phyloP scores from a whole-genome alignment of 2,329 filamentous ascomycete species.

The Cyphellophora europaea region DNA sequence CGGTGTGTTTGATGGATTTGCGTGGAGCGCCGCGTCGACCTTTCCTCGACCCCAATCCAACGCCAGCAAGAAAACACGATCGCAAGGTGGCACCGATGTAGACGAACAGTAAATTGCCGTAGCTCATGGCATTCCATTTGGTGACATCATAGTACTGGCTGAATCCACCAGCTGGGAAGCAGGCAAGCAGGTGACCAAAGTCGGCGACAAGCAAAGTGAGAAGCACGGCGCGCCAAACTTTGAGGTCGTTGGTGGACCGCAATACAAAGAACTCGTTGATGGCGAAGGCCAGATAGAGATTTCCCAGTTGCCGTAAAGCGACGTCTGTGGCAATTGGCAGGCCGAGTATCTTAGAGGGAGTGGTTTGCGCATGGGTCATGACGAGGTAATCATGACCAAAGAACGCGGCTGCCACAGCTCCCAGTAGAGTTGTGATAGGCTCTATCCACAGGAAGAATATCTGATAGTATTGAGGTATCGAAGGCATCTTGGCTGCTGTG shows the following conservation, averaged over 20 bases:
- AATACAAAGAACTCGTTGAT: conserved; percentile 70
- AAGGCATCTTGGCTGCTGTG: conserved; percentile 25
- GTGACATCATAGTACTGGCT: conserved; percentile 55
- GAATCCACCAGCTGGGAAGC: conserved; percentile 45
- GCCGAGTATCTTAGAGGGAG: conserved; percentile 27
- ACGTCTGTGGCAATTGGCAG: conserved; percentile 55
- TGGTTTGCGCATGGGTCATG: conserved; percentile 51
- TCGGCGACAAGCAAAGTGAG: conserved; percentile 64
- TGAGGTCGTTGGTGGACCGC: conserved; percentile 56
- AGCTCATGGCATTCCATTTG: conserved; percentile 58
- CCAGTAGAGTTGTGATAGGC: conserved; percentile 44
- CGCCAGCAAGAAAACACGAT: conserved; percentile 47
- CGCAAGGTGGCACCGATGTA: conserved; percentile 56
- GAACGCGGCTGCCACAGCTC: conserved; percentile 45
- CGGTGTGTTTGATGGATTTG: conserved; percentile 9
- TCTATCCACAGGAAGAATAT: conserved; percentile 70
- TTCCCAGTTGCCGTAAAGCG: conserved; percentile 64
- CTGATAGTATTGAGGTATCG: conserved; percentile 54
- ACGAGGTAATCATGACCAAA: conserved; percentile 49
- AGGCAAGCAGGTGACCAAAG: conserved; percentile 62
- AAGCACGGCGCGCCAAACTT: conserved; percentile 62
- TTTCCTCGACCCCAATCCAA: conserved; percentile 32
- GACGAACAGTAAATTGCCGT: conserved; percentile 62
- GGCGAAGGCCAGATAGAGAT: conserved; percentile 68
- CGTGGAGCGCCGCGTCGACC: conserved; percentile 4